Conservation (phyloP, 2,329 filamentous ascomycete genomes). For the Orbilia blumenaviensis region DNA sequence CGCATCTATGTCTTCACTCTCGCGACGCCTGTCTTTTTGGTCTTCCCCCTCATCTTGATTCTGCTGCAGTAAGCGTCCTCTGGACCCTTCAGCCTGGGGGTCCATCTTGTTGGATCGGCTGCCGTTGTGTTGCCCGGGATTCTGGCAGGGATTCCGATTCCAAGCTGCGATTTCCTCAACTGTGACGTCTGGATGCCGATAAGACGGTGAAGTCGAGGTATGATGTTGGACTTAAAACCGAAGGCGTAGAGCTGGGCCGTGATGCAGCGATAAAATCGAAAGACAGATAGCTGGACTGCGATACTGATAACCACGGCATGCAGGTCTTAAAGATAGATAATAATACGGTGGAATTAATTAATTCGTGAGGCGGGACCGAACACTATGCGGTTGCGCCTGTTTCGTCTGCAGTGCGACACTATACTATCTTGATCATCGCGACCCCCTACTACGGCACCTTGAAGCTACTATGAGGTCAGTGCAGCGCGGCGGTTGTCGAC, state of each 20-base stretch:
- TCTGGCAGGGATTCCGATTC: not conserved
- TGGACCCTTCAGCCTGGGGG: constrained; percentile 22
- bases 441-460: not conserved
- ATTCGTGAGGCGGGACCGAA: not conserved
- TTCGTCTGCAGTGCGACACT: constrained; percentile 19
- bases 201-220: not conserved
- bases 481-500: not conserved
- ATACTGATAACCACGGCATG: not conserved
- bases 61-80: constrained; percentile 11
- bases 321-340: not conserved
- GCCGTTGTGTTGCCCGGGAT: constrained; percentile 23
- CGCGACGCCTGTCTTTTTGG: not conserved
- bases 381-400: not conserved
- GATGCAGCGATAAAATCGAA: not conserved
- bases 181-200: not conserved
- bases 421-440: not conserved
- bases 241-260: not conserved
- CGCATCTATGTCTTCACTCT: not conserved
- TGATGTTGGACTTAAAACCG: too few species aligned
- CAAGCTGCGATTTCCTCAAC: not conserved
- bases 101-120: constrained; percentile 8
- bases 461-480: not conserved
- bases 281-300: too few species aligned
- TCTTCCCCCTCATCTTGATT: not conserved
- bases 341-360: not conserved